Evolutionary conservation across 148 eudicot species (phyloP).

Genomic region (Rheum nobile): DNA sequence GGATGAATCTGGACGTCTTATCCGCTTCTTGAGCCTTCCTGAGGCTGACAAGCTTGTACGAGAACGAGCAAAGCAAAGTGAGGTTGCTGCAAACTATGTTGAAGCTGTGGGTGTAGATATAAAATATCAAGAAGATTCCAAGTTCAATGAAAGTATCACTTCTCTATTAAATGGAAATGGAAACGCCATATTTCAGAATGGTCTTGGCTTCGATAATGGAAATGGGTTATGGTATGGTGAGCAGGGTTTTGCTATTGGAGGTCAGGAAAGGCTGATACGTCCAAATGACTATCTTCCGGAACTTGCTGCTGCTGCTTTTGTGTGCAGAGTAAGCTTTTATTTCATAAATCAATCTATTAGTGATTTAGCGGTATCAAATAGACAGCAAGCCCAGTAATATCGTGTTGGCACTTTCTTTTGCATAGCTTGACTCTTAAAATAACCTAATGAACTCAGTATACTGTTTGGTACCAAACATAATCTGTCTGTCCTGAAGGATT

Average conservation of each 20-base stretch:
- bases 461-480: background rate
- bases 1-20: constrained; percentile 69
- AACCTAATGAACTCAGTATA: background rate
- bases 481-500: background rate
- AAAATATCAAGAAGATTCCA: constrained; percentile 22
- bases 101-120: constrained; percentile 68
- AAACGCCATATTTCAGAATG: constrained; percentile 46
- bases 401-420: background rate
- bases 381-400: background rate
- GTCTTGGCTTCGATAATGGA: constrained; percentile 91
- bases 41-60: constrained; percentile 88
- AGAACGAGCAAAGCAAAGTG: constrained; percentile 85
- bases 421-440: background rate
- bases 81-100: constrained; percentile 89
- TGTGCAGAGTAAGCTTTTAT: constrained; percentile 69
- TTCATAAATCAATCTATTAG: background rate
- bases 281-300: constrained; percentile 79
- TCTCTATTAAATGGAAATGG: constrained; percentile 33
- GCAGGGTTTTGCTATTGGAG: constrained; percentile 97
- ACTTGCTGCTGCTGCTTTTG: constrained; percentile 98
- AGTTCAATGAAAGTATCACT: constrained; percentile 21
- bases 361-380: background rate
- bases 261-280: constrained; percentile 76
- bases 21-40: constrained; percentile 69
- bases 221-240: constrained; percentile 79